Evolutionary conservation across 805 yeast genomes (phyloP).

Genomic region (Martiniozyma abietophila): DNA sequence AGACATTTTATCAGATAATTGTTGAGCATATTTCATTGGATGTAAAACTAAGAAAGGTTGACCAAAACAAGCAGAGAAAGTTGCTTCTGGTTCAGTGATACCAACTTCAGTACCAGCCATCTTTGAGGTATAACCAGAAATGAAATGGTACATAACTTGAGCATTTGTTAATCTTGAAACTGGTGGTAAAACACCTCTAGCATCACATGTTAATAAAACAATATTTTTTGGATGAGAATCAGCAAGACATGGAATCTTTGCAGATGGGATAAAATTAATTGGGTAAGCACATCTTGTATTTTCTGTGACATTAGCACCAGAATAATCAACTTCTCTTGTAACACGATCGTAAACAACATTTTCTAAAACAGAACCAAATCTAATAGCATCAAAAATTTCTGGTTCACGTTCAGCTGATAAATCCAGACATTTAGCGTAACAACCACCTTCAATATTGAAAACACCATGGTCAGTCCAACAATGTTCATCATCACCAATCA

Average conservation of each 20-base stretch:
- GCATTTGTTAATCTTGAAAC: conserved; percentile 87
- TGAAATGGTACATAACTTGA: conserved; percentile 98
- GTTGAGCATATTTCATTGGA: conserved; percentile 96
- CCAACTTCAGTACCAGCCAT: conserved; percentile 99
- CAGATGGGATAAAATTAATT: conserved; percentile 92
- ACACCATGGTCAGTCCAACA: conserved; percentile 99
- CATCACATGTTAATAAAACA: conserved; percentile 90
- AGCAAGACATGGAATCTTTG: conserved; percentile 90
- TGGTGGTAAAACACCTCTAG: conserved; percentile 96
- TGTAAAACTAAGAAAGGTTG: conserved; percentile 97
- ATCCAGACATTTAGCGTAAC: conserved; percentile 96
- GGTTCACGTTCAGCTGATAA: conserved; percentile 90
- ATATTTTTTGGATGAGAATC: conserved; percentile 88
- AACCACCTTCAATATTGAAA: conserved; percentile 98
- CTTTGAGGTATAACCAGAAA: conserved; percentile 96
- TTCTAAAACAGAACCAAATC: conserved; percentile 90
- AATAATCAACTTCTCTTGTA: conserved; percentile 79
- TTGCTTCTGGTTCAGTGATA: conserved; percentile 95
- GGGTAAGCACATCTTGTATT: conserved; percentile 99
- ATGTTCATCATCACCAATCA: conserved; percentile 98
- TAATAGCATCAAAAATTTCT: conserved; percentile 90
- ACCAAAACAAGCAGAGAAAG: conserved; percentile 97
- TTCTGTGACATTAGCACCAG: conserved; percentile 76
- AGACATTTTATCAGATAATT: conserved; percentile 86
- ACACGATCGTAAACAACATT: conserved; percentile 78